Percentiles rank a stretch among this genome's conserved stretches.
Conservation (phyloP, 768 basidiomycete genomes). For the Dioszegia aurantiaca region DNA sequence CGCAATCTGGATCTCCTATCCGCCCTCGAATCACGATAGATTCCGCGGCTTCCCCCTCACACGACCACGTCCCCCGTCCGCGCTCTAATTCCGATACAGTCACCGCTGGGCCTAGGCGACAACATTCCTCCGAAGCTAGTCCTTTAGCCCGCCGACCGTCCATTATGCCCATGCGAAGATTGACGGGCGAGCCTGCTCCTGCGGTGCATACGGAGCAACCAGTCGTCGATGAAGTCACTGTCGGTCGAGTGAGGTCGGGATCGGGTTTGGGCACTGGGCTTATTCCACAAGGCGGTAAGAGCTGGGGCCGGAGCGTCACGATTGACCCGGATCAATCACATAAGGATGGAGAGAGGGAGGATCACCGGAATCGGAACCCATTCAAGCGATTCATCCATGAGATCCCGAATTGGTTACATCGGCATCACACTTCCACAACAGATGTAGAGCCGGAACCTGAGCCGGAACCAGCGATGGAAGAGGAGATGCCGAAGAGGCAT, state of each 20-base stretch:
- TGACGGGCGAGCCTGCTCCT: conserved; percentile 12
- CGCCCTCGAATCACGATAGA: conserved; percentile 31
- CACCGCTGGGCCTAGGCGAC: neutral
- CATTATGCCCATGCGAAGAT: neutral
- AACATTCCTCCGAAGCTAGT: neutral
- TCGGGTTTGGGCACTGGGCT: conserved; percentile 1
- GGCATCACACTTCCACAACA: neutral
- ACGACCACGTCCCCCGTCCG: conserved; percentile 9
- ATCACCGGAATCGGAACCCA: conserved; percentile 18
- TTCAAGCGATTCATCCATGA: conserved; percentile 37
- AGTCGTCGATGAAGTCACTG: neutral
- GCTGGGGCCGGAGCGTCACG: neutral
- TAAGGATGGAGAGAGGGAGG: neutral
- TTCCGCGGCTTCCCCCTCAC: conserved; percentile 12
- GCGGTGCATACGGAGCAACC: conserved; percentile 6
- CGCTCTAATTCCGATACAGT: conserved; percentile 8
- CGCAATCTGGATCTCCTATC: conserved; percentile 17
- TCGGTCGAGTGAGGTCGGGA: neutral
- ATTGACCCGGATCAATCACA: neutral
- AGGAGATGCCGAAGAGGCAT: conserved; percentile 16
- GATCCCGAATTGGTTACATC: conserved; percentile 39
- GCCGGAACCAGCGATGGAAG: neutral
- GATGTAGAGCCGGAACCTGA: neutral
- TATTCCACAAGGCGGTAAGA: neutral
- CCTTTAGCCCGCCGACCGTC: neutral